These are phyloP conservation scores for Pythium utonaiense DNA, from an alignment of 352 stramenopile species.

Conservation along the genomic window DNA sequence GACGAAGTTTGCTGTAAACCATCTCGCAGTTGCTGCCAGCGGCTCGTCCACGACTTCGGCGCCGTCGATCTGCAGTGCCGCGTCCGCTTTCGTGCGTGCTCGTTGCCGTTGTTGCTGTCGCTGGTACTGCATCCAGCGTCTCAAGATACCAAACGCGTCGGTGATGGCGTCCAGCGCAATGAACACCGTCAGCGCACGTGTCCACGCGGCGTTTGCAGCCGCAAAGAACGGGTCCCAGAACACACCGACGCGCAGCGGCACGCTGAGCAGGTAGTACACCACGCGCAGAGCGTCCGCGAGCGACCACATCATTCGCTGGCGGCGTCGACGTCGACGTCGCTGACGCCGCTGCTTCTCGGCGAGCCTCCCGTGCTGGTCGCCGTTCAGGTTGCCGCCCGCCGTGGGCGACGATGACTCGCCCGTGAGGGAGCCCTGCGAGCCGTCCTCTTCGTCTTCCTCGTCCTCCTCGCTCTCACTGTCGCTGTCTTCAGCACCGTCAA, in stretches of 20 bases:
- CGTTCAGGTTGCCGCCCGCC: background rate
- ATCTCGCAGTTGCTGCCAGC: background rate
- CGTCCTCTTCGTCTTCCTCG: background rate
- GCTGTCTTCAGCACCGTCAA: background rate
- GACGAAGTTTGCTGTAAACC: background rate
- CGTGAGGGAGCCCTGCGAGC: background rate
- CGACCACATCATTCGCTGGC: background rate
- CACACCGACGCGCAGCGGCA: constrained; percentile 29
- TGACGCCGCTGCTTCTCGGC: background rate
- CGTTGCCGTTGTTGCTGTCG: background rate
- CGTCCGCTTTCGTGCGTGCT: background rate
- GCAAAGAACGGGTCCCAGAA: constrained; percentile 29
- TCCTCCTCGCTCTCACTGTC: background rate
- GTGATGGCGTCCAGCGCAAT: constrained; percentile 19
- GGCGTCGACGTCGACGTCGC: background rate
- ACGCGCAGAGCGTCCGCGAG: background rate
- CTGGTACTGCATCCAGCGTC: background rate
- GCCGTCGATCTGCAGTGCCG: background rate
- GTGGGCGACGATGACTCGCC: constrained; percentile 3
- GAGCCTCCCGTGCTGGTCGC: background rate
- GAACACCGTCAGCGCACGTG: constrained; percentile 19
- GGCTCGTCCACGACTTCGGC: background rate
- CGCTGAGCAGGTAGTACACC: constrained; percentile 25
- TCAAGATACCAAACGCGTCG: constrained; percentile 14
- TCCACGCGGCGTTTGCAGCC: constrained; percentile 8